Base-by-base conservation (phyloP, 768 basidiomycete species). In the Agrocybe praecox region DNA sequence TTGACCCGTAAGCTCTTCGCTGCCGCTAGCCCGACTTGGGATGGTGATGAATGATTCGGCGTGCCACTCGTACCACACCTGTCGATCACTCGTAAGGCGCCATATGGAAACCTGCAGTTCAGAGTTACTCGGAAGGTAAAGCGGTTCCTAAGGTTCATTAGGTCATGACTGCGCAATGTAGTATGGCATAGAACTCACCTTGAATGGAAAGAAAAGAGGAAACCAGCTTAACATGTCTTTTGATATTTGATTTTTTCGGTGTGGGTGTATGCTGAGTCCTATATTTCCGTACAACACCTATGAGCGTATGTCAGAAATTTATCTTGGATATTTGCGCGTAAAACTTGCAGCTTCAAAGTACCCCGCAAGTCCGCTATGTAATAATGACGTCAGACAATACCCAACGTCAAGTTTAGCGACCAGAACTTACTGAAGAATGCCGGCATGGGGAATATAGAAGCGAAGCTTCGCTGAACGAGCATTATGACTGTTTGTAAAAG, bases 201-300 rank as follows among this genome's bases (percentile, higher is more conserved):
- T 90, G 69, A 98, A 85, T 2, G 97, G 97, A 73, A 99, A 96
- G 75, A 94, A 97, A 18, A 98, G 73, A 0, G 97, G 97, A 75
- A 99, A 99, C 97, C 97, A 99, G 68, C 96, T 98, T 65, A 98
- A 79, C 97, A 99, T 99, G 63, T 98, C 89, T 64, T 92, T 95
- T 8, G 94, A 95, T 52, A 96, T 80, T 46, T 84, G 79, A 23
- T 93, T 89, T 68, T 90, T 93, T 47, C 88, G 85, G 51, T 91
- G 84, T 0, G 97, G 97, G 68, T 98, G 96, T 42, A 97, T 98
- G 65, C 93, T 97, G 22, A 98, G 75, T 0, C 94, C 93, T 19
- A 98, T 79, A 58, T 89, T 87, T n/a, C 84, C 86, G 66, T 99
- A 99, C 4, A 99, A 75, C 10, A 91, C 69, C 77, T 79, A 18